Evolutionary conservation across 2,329 filamentous ascomycete genomes (phyloP).

Genomic region (Cordyceps cateniannulata): DNA sequence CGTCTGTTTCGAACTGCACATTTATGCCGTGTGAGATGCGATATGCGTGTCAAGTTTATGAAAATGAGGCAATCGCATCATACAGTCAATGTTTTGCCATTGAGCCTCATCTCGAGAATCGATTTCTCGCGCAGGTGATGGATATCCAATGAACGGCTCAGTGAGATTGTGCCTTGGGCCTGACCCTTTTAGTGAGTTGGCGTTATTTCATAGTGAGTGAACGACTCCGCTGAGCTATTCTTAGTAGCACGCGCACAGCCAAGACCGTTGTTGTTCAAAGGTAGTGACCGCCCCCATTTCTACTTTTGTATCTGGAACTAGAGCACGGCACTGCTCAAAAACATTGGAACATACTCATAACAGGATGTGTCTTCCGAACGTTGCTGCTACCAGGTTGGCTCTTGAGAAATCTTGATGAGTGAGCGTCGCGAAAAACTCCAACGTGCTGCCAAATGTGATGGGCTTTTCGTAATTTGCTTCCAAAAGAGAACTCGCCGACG

Average conservation of each 20-base stretch:
- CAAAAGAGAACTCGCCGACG: background rate
- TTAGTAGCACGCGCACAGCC: conserved; percentile 2
- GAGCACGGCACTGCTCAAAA: too few relatives aligned
- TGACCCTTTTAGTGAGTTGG: background rate
- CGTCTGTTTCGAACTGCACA: background rate
- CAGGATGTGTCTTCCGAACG: too few relatives aligned
- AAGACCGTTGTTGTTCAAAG: background rate
- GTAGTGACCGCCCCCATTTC: background rate
- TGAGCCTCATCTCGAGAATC: background rate
- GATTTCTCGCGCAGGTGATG: background rate
- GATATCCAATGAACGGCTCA: background rate
- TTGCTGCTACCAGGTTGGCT: background rate
- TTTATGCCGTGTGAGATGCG: background rate
- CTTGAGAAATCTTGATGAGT: too few relatives aligned
- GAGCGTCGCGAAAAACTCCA: background rate
- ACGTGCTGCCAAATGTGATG: background rate
- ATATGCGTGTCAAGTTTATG: background rate
- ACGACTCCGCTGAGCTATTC: conserved; percentile 2
- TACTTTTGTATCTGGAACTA: too few relatives aligned
- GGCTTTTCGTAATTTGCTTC: background rate
- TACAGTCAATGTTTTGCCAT: background rate
- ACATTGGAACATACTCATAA: too few relatives aligned
- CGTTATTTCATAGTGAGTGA: too few relatives aligned
- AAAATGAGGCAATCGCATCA: background rate
- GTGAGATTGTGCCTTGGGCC: too few relatives aligned